phyloP scores from a whole-genome alignment of 2,329 filamentous ascomycete species.

The Clonostachys byssicola region DNA sequence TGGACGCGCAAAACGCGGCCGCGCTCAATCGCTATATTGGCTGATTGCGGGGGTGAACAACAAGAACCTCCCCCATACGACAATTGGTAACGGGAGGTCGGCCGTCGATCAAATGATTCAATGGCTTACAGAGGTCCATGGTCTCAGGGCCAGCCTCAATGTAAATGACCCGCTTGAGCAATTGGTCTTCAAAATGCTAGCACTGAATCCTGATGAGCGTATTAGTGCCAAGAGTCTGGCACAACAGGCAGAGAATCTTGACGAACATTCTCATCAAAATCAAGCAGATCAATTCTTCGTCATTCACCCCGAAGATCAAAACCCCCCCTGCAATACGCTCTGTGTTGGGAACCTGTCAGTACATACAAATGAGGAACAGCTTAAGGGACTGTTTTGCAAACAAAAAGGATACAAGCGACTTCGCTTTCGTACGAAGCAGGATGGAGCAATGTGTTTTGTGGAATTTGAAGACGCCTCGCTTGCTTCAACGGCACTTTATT shows the following conservation, averaged over 20 bases:
- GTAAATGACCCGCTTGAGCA: slow-evolving; percentile 42
- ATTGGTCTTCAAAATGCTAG: slow-evolving; percentile 49
- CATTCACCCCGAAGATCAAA: slow-evolving; percentile 90
- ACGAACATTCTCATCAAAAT: too few species aligned
- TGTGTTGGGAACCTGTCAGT: slow-evolving; percentile 96
- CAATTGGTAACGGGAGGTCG: slow-evolving; percentile 27
- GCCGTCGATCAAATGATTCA: slow-evolving; percentile 49
- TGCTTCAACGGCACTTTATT: slow-evolving; percentile 83
- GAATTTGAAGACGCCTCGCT: slow-evolving; percentile 94
- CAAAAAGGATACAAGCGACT: slow-evolving; percentile 93
- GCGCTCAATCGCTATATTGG: slow-evolving; percentile 51
- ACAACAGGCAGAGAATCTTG: too few species aligned
- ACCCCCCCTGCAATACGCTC: slow-evolving; percentile 94
- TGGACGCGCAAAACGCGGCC: slow-evolving; percentile 37
- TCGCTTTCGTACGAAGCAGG: slow-evolving; percentile 90
- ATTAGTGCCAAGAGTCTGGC: slow-evolving; percentile 23
- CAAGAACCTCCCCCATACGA: slow-evolving; percentile 19
- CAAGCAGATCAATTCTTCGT: slow-evolving; percentile 58
- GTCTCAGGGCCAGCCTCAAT: slow-evolving; percentile 41
- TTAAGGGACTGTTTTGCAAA: slow-evolving; percentile 89
- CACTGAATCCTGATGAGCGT: slow-evolving; percentile 42
- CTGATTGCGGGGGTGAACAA: slow-evolving; percentile 52
- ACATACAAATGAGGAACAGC: slow-evolving; percentile 89
- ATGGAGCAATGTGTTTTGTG: slow-evolving; percentile 97
- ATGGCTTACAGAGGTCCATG: slow-evolving; percentile 50